These are phyloP conservation scores for Russula olivacea DNA, from an alignment of 768 basidiomycete genomes.

Conservation along the genomic window DNA sequence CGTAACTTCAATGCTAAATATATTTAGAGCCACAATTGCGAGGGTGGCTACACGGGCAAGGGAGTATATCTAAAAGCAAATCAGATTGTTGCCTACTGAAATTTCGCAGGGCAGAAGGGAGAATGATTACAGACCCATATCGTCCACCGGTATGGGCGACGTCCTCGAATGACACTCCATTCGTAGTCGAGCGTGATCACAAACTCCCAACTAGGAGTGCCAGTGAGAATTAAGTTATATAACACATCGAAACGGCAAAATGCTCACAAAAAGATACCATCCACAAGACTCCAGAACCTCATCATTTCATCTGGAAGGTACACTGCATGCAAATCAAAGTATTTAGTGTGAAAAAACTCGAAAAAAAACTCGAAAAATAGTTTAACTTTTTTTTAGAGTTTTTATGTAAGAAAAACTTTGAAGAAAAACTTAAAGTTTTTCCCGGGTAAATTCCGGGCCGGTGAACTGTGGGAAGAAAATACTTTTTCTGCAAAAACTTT, in stretches of 20 bases:
- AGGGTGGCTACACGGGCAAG: slow-evolving; percentile 1
- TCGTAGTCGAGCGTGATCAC: background rate
- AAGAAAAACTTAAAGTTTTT: no score
- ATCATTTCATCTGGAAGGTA: background rate
- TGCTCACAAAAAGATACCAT: background rate
- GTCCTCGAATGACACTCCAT: background rate
- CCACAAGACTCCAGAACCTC: background rate
- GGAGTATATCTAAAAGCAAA: slow-evolving; percentile 9
- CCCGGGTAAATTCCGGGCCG: no score
- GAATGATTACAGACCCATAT: slow-evolving; percentile 10
- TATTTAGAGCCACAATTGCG: background rate
- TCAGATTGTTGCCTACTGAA: background rate
- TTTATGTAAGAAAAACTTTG: no score
- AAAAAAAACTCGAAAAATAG: no score
- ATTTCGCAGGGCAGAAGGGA: background rate
- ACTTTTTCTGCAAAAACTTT: no score
- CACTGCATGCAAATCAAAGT: no score
- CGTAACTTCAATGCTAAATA: background rate
- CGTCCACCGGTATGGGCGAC: slow-evolving; percentile 5
- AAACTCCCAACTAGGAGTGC: background rate
- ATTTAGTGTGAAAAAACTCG: no score
- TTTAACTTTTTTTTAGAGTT: no score
- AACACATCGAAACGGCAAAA: background rate
- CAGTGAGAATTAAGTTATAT: background rate
- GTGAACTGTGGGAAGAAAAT: no score